phyloP scores from a whole-genome alignment of 108 stramenopile species.

The Ochromonas danica region DNA sequence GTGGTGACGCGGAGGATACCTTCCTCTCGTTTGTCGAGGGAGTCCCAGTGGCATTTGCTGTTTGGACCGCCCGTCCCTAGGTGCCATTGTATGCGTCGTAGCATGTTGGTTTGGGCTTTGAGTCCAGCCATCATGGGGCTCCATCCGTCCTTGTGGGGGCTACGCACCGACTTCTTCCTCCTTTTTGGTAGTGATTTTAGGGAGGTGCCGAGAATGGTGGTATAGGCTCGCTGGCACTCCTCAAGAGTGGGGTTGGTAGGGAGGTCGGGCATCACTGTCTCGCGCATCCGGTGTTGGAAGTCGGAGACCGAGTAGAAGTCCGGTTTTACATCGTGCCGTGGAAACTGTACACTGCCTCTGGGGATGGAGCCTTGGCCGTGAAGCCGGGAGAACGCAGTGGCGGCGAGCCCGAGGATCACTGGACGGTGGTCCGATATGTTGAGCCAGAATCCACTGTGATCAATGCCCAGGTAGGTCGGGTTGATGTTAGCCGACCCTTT shows the following conservation, averaged over 20 bases:
- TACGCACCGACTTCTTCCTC: conserved; percentile 13
- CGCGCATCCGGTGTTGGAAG: conserved; percentile 12
- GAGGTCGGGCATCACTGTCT: conserved; percentile 13
- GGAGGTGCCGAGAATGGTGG: conserved; percentile 12
- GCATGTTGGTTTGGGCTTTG: conserved; percentile 14
- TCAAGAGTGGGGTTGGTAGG: conserved; percentile 13
- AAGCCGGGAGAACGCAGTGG: conserved; percentile 12
- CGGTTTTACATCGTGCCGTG: conserved; percentile 13
- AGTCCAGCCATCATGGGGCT: conserved; percentile 13
- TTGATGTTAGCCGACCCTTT: conserved; percentile 15
- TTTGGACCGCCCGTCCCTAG: conserved; percentile 12
- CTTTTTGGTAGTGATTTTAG: conserved; percentile 17
- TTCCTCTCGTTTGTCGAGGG: conserved; percentile 13
- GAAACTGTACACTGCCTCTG: conserved; percentile 14
- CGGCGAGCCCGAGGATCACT: conserved; percentile 12
- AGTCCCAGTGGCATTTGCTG: conserved; percentile 13
- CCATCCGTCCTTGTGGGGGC: conserved; percentile 12
- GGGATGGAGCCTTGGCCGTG: conserved; percentile 12
- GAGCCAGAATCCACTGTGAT: conserved; percentile 14
- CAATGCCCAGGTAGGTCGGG: conserved; percentile 12
- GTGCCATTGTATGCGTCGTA: conserved; percentile 14
- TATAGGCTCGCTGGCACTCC: conserved; percentile 13
- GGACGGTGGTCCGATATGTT: conserved; percentile 13
- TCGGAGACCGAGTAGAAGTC: conserved; percentile 13
- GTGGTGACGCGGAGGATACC: conserved; percentile 12